These are phyloP conservation scores for Magnaporthiopsis incrustans DNA, from an alignment of 2,329 filamentous ascomycete species.

Conservation along the genomic window DNA sequence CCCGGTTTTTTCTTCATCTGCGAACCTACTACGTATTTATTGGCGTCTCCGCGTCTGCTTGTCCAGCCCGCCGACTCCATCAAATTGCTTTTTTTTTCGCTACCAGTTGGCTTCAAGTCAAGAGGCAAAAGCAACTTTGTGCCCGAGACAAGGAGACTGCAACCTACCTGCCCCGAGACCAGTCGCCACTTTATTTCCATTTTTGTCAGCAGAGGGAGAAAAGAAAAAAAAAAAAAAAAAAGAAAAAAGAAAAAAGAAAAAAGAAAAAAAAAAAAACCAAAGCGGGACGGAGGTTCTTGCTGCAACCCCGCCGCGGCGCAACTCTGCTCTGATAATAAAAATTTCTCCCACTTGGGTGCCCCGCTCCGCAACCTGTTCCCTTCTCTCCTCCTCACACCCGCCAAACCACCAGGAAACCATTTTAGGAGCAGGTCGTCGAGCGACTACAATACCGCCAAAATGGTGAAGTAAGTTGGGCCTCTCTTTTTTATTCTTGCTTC, in stretches of 20 bases:
- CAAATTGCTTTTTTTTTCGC: background rate
- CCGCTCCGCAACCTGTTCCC: conserved; percentile 4
- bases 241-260: background rate
- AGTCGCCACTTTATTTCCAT: conserved; percentile 5
- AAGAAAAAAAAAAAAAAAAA: background rate
- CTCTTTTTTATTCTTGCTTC: background rate
- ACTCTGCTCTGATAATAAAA: conserved; percentile 7
- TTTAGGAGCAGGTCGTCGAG: conserved; percentile 15
- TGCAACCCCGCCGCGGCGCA: conserved; percentile 2
- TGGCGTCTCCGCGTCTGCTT: background rate
- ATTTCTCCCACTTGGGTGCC: conserved; percentile 9
- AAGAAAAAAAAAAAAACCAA: background rate
- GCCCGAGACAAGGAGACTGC: background rate
- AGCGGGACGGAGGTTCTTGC: background rate
- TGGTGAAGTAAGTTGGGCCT: conserved; percentile 87
- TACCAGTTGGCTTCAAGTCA: background rate
- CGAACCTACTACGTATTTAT: background rate
- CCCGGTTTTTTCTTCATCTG: background rate
- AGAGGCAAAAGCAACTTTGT: background rate
- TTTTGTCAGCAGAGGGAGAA: conserved; percentile 8
- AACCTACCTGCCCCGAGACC: background rate
- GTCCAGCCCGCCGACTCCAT: background rate
- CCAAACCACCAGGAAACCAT: conserved; percentile 17
- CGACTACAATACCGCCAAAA: conserved; percentile 71
- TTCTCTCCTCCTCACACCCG: conserved; percentile 5